Percentiles rank a stretch among this genome's conserved stretches.
These are phyloP conservation scores for Clarireedia sp. DNA, from an alignment of 2,329 filamentous ascomycete species.

Conservation along the genomic window DNA sequence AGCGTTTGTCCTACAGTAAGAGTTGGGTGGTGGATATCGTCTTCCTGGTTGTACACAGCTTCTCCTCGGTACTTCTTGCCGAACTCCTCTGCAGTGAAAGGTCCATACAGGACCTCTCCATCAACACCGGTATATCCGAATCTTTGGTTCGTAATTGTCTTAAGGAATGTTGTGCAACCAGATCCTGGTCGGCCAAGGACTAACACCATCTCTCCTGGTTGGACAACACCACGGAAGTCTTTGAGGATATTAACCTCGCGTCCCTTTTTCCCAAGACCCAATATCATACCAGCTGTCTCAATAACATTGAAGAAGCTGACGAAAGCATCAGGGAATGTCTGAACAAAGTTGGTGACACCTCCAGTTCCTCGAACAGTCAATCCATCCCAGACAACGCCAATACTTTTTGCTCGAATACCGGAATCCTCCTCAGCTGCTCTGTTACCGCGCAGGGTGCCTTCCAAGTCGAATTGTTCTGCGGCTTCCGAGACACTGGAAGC, in stretches of 20 bases:
- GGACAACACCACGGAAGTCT: constrained; percentile 59
- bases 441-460: constrained; percentile 63
- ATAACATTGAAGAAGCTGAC: constrained; percentile 69
- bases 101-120: constrained; percentile 65
- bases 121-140: constrained; percentile 56
- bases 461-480: constrained; percentile 61
- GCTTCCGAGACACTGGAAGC: constrained; percentile 26
- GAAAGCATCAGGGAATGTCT: constrained; percentile 66
- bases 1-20: constrained; percentile 74
- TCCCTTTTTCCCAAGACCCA: constrained; percentile 61
- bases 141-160: constrained; percentile 64
- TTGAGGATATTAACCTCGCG: constrained; percentile 66
- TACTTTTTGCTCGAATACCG: constrained; percentile 73
- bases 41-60: constrained; percentile 71
- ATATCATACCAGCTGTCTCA: constrained; percentile 52
- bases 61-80: constrained; percentile 60
- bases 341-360: constrained; percentile 61
- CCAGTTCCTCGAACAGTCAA: constrained; percentile 70
- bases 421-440: constrained; percentile 64
- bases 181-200: constrained; percentile 66
- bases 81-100: constrained; percentile 60
- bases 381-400: constrained; percentile 71
- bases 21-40: constrained; percentile 65
- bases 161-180: constrained; percentile 71
- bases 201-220: constrained; percentile 66